Conservation (phyloP, 129 eudicot genomes). For the Pulicaria dysenterica region DNA sequence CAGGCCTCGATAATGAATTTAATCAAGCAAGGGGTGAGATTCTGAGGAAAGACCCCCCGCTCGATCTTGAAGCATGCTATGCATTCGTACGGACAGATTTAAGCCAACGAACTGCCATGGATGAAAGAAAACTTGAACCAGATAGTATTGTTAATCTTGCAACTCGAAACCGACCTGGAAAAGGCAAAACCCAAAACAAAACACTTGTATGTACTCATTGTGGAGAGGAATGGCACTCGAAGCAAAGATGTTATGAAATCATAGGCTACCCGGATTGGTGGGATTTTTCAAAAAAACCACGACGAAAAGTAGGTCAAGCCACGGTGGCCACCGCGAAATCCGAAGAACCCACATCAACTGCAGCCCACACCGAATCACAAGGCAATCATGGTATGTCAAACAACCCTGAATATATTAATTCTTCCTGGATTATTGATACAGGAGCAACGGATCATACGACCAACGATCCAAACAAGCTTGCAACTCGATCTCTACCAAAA, state of each 20-base stretch:
- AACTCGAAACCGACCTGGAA: background rate
- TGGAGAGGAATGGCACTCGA: slow-evolving; percentile 22
- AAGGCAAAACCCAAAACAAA: slow-evolving; percentile 11
- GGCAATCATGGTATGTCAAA: slow-evolving; percentile 9
- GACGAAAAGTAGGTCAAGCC: slow-evolving; percentile 16
- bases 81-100: background rate
- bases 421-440: slow-evolving; percentile 23
- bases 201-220: slow-evolving; percentile 2
- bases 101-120: slow-evolving; percentile 11
- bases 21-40: slow-evolving; percentile 22
- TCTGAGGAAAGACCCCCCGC: slow-evolving; percentile 19
- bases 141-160: slow-evolving; percentile 13
- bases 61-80: slow-evolving; percentile 3
- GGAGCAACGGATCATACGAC: slow-evolving; percentile 25
- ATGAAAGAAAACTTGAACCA: slow-evolving; percentile 5
- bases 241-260: slow-evolving; percentile 19
- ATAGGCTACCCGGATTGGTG: slow-evolving; percentile 21
- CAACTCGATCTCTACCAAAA: slow-evolving; percentile 9
- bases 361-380: slow-evolving; percentile 1
- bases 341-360: background rate
- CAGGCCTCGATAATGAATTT: slow-evolving; percentile 13
- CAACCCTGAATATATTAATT: background rate
- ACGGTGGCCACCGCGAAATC: background rate
- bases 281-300: slow-evolving; percentile 25
- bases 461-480: slow-evolving; percentile 2